Base-by-base conservation (phyloP, 768 basidiomycete genomes). In the Mycena galericulata region DNA sequence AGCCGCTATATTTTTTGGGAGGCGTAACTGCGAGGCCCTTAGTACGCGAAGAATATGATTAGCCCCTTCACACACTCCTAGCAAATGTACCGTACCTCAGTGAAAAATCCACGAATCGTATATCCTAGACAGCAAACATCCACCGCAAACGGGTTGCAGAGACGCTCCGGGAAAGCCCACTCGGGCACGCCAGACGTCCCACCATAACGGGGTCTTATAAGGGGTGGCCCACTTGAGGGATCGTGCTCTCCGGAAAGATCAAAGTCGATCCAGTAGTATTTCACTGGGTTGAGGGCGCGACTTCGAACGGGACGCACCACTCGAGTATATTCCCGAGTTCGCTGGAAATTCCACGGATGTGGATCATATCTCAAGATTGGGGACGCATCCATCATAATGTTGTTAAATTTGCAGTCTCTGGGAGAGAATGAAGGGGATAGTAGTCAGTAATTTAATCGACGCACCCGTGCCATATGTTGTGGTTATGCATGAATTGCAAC, bases 401-500 rank as follows among this genome's bases (percentile, higher is more conserved):
- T 65, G 22, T 64, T 64, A 24, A 24, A 17, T 27, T 65, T 58
- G 27, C 64, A 65, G 51, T 65, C 64, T 8, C 54, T 64, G 14
- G 14, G 6, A 14, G 8, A 30, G 0, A 17, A 32, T 4, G 11
- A 54, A 38, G 14, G 34, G 17, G n/a, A n/a, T n/a, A 2, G 15
- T 5, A 4, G 29, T 27, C 1, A 9, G 10, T 30, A 10, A 12
- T 15, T 38, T 6, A 15, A 4, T 4, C 2, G 53, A 53, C 47
- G 22, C 3, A 65, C 64, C 64, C 56, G 20, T 65, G 64, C 64
- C 64, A 65, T 12, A 81, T 71, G 46, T 73, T 47, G 30, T 76
- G 53, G 20, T 74, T 51, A 61, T 81, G 80, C 72, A 81, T 73
- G 56, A 78, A 78, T 47, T 76, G 65, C 20, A 81, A 26, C 20